A percentile compares a stretch with the other conserved stretches of the same genome.
phyloP scores from a whole-genome alignment of 1,139 yeast species.

The Hansenula sp. region DNA sequence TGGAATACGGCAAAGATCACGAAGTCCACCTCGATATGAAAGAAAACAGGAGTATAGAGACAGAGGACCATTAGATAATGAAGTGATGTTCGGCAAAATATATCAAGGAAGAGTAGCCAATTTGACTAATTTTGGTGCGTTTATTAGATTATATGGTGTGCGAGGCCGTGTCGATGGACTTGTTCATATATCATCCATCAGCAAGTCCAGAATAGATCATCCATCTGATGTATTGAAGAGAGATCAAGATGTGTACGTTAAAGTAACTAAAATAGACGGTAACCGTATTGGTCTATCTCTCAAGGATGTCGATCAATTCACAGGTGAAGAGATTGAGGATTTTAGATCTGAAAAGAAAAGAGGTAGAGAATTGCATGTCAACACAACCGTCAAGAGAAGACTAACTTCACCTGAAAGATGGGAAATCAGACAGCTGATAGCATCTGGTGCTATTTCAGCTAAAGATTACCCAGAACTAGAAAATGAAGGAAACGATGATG shows the following conservation, averaged over 20 bases:
- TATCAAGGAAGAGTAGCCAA: slow-evolving; percentile 60
- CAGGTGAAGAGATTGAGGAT: slow-evolving; percentile 44
- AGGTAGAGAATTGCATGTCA: slow-evolving; percentile 24
- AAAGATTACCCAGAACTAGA: slow-evolving; percentile 69
- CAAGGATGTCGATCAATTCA: slow-evolving; percentile 69
- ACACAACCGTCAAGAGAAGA: slow-evolving; percentile 33
- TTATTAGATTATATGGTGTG: slow-evolving; percentile 47
- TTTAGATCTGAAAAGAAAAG: slow-evolving; percentile 8
- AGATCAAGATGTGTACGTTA: slow-evolving; percentile 64
- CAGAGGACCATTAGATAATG: slow-evolving; percentile 22
- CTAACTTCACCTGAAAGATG: slow-evolving; percentile 85
- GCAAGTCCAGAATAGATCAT: slow-evolving; percentile 44
- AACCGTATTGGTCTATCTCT: slow-evolving; percentile 57
- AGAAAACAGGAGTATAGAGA: slow-evolving; percentile 12
- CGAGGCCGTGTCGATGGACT: slow-evolving; percentile 48
- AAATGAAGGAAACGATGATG: slow-evolving; percentile 39
- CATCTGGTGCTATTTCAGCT: slow-evolving; percentile 70
- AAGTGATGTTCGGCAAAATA: slow-evolving; percentile 38
- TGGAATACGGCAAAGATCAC: slow-evolving; percentile 4
- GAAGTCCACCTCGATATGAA: slow-evolving; percentile 6
- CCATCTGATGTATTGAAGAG: slow-evolving; percentile 55
- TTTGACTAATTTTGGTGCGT: slow-evolving; percentile 73
- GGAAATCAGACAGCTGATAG: slow-evolving; percentile 81
- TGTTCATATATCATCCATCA: slow-evolving; percentile 72
- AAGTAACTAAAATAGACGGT: slow-evolving; percentile 46